Base-by-base conservation (phyloP, 148 eudicot species). In the Oxyria digyna region DNA sequence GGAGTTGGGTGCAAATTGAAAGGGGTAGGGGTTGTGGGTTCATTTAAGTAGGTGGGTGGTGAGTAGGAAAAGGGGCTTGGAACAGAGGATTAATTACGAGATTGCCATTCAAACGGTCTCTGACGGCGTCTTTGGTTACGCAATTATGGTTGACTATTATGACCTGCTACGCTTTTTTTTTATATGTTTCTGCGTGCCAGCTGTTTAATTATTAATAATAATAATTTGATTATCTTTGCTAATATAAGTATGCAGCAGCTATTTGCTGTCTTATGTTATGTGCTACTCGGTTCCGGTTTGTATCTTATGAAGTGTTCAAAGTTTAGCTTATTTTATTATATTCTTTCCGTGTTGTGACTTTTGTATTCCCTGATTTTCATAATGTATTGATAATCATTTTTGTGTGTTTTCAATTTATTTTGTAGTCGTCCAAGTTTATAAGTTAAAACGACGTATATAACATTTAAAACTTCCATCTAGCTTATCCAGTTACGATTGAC, bases 31-130 rank as follows among this genome's bases (percentile, higher is more conserved):
- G 27, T 23, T 52, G 62, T 52, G 62, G 29, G 62, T 52, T 52
- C 31, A 52, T 52, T 49, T 49, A 49, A 49, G 62, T 52, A 52
- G 62, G 62, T 52, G 62, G 59, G 9, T 52, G 32, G 62, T 8
- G 62, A 24, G 14, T 9, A 1, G 8, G 11, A 11, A 9, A 52
- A 23, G 15, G 12, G 62, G 62, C 62, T 5, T 52, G 31, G 31
- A 23, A 21, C 29, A 5, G 62, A 0, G 23, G 15, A 0, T 9
- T 52, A 52, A 52, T 52, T 52, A 52, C 62, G 62, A 52, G 5
- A 52, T 52, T 52, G 62, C 62, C 62, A 52, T 52, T 52, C 11
- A 23, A 23, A 52, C 62, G 62, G 62, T 52, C 14, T 52, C 31
- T 11, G 14, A 9, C 62, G 29, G 62, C 62, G 15, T 52, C 5